Evolutionary conservation across 768 basidiomycete species (phyloP).

Genomic region (Lyophyllum shimeji): DNA sequence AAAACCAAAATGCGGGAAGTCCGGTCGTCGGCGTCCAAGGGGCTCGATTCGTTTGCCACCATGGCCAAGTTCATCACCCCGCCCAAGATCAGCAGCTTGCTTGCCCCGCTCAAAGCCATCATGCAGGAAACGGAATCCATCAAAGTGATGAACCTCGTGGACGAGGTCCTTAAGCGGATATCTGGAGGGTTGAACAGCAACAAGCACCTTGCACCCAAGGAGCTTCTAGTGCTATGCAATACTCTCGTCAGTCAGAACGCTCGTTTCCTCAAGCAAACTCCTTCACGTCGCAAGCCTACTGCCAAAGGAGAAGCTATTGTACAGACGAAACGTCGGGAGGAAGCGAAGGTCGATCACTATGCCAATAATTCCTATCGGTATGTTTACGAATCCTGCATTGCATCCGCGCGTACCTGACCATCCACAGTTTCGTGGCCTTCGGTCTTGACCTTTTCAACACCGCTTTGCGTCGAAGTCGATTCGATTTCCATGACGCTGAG

Average conservation of each 20-base stretch:
- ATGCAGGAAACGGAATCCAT: conserved; percentile 83
- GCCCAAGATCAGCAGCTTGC: conserved; percentile 67
- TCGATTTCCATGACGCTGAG: conserved; percentile 77
- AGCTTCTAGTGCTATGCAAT: conserved; percentile 81
- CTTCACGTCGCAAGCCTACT: conserved; percentile 34
- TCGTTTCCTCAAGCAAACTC: conserved; percentile 70
- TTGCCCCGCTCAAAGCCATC: conserved; percentile 78
- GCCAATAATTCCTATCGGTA: conserved; percentile 87
- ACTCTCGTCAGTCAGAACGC: conserved; percentile 91
- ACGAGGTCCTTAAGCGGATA: conserved; percentile 85
- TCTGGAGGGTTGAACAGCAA: conserved; percentile 86
- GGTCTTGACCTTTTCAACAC: conserved; percentile 91
- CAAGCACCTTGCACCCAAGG: conserved; percentile 60
- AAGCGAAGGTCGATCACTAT: conserved; percentile 64
- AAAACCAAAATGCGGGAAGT: conserved; percentile 95
- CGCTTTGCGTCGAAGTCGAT: conserved; percentile 80
- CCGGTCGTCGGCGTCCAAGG: conserved; percentile 75
- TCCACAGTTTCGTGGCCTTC: conserved; percentile 77
- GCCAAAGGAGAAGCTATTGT: conserved; percentile 64
- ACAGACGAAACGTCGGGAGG: conserved; percentile 69
- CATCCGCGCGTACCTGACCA: conserved; percentile 3
- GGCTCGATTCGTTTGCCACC: conserved; percentile 82
- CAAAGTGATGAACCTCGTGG: conserved; percentile 80
- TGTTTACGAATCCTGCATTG: conserved; percentile 1
- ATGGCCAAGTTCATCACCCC: conserved; percentile 81